These are phyloP conservation scores for Solanum bukasovii DNA, from an alignment of 257 asterid species.

Conservation along the genomic window DNA sequence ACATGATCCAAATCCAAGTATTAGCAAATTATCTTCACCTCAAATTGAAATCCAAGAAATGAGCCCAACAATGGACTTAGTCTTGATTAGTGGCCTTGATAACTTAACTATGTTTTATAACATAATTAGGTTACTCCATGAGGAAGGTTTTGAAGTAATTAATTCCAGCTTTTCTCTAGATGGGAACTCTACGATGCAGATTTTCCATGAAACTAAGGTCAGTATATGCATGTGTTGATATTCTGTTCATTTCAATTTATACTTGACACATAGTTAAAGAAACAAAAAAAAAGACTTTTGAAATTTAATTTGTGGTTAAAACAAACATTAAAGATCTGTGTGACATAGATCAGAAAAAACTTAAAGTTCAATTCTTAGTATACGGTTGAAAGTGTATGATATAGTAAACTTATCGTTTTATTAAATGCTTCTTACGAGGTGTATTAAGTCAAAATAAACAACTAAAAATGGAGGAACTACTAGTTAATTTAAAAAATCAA, in stretches of 20 bases:
- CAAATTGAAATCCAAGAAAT: conserved; percentile 35
- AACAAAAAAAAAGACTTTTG: background rate
- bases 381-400: background rate
- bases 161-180: conserved; percentile 24
- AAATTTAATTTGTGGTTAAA: background rate
- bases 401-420: no score
- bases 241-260: background rate
- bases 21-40: background rate
- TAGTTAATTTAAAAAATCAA: background rate
- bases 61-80: conserved; percentile 22
- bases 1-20: background rate
- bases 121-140: conserved; percentile 16
- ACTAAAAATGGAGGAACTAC: background rate
- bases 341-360: background rate
- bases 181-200: conserved; percentile 32
- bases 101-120: conserved; percentile 16
- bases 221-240: background rate
- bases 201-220: conserved; percentile 22
- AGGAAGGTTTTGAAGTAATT: conserved; percentile 25
- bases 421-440: background rate
- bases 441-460: background rate
- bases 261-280: background rate
- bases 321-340: background rate
- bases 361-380: background rate
- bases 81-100: conserved; percentile 20